Base-by-base conservation (phyloP, 2,329 filamentous ascomycete species). In the Nannizziopsis arthrosporioides region DNA sequence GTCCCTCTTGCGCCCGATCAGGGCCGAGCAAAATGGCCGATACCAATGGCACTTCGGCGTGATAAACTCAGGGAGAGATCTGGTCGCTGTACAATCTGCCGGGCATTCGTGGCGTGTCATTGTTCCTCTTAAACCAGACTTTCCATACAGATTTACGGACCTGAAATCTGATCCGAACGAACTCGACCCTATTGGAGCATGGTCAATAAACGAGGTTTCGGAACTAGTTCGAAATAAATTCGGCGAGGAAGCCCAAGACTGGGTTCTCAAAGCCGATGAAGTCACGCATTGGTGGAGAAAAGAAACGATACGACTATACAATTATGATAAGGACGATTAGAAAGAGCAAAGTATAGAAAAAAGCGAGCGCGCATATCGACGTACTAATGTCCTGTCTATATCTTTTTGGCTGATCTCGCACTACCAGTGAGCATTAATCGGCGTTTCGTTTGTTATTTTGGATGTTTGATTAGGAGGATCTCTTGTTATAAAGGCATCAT, bases 81-180 rank as follows among this genome's bases (percentile, higher is more conserved):
- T 84, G 85, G 63, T 73, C 76, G 44, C 72, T 75, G 52, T 81
- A 89, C 63, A 81, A 85, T 1, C 75, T 74, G 53, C 96, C 88
- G 90, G 80, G 85, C 56, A 87, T 93, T 68, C 64, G 36, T 64
- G 75, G 95, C 44, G 72, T 79, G 45, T 89, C 89, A 55, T 59
- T 15, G 83, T 96, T 48, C 81, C 85, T 3, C 81, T 92, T 58
- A 77, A 87, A 61, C 89, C 95, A 68, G 85, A 87, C 51, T 83
- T 74, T 2, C 56, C 57, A 2, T 59, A 63, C 36, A 53, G 54
- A 41, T 69, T 70, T 54, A 64, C 63, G 1, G 56, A 68, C 30
- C 53, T 61, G 5, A 54, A 55, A 1, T 54, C 51, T 5, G 66
- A 69, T 46, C 63, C 66, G 1, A 50, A 61, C 27, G 67, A 69